These are phyloP conservation scores for Diaporthe destruens DNA, from an alignment of 2,329 filamentous ascomycete species.

Conservation along the genomic window DNA sequence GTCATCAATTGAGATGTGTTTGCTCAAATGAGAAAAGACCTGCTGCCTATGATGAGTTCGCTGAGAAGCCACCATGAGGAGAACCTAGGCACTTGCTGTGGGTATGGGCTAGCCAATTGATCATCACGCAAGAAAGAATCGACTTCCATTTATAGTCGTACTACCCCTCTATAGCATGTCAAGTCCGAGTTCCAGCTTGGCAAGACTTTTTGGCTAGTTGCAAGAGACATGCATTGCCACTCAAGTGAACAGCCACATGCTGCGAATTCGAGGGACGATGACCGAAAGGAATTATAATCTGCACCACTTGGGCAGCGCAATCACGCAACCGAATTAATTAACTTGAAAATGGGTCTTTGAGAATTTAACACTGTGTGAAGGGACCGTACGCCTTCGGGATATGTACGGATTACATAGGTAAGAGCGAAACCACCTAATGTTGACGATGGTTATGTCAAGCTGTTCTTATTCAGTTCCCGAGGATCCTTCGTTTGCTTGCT, in stretches of 20 bases:
- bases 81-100: not conserved
- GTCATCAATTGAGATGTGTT: not conserved
- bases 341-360: too few species aligned
- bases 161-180: not conserved
- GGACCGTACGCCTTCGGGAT: too few species aligned
- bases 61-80: not conserved
- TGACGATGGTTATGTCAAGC: too few species aligned
- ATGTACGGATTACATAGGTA: too few species aligned
- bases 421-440: too few species aligned
- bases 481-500: too few species aligned
- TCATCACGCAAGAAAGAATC: not conserved
- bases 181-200: constrained; percentile 7
- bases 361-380: too few species aligned
- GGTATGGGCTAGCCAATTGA: not conserved
- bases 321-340: too few species aligned
- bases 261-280: not conserved
- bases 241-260: not conserved
- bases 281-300: too few species aligned
- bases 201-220: not conserved
- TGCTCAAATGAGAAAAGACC: not conserved
- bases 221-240: not conserved
- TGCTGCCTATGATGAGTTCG: not conserved
- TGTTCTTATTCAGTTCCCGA: too few species aligned
- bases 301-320: too few species aligned
- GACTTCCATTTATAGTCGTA: not conserved